A percentile compares a stretch with the other conserved stretches of the same genome.
Conservation (phyloP, 1,284 basidiomycete genomes). For the Gymnopus androsaceus region DNA sequence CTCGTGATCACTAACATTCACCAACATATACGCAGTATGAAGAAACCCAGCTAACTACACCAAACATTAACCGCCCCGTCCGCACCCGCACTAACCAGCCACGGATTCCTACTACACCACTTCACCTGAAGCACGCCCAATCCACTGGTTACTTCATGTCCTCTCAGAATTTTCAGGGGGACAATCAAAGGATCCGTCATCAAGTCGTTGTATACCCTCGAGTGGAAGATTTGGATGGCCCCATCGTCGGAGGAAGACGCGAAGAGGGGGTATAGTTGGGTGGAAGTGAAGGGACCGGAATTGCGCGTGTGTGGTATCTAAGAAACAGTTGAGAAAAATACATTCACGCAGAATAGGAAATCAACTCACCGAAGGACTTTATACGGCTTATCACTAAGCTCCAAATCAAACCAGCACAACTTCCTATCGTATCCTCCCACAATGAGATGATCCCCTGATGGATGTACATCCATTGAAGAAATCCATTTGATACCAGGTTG, state of each 20-base stretch:
- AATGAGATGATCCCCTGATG: conserved; percentile 93
- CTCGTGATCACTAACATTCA: too few species aligned
- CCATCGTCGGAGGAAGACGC: conserved; percentile 97
- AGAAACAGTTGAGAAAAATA: conserved; percentile 18
- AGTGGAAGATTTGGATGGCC: conserved; percentile 95
- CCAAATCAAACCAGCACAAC: conserved; percentile 98
- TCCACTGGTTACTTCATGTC: conserved; percentile 82
- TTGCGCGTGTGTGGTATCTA: conserved; percentile 92
- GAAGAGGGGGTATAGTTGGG: conserved; percentile 92
- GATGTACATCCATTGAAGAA: conserved; percentile 94
- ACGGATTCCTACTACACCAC: conserved; percentile 91
- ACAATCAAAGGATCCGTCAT: conserved; percentile 97
- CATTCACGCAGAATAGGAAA: conserved; percentile 14
- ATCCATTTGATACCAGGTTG: conserved; percentile 96
- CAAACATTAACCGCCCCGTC: conserved; percentile 90
- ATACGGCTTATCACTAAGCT: conserved; percentile 94
- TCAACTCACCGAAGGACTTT: conserved; percentile 86
- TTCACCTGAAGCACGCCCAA: conserved; percentile 89
- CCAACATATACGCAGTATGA: too few species aligned
- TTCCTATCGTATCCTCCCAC: conserved; percentile 98
- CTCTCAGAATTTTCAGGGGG: conserved; percentile 93
- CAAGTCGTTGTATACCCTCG: conserved; percentile 90
- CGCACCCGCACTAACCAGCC: conserved; percentile 91
- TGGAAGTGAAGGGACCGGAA: conserved; percentile 92
- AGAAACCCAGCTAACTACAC: conserved; percentile 75